These are phyloP conservation scores for Nannochloropsis salina DNA, from an alignment of 108 stramenopile species.

Conservation along the genomic window DNA sequence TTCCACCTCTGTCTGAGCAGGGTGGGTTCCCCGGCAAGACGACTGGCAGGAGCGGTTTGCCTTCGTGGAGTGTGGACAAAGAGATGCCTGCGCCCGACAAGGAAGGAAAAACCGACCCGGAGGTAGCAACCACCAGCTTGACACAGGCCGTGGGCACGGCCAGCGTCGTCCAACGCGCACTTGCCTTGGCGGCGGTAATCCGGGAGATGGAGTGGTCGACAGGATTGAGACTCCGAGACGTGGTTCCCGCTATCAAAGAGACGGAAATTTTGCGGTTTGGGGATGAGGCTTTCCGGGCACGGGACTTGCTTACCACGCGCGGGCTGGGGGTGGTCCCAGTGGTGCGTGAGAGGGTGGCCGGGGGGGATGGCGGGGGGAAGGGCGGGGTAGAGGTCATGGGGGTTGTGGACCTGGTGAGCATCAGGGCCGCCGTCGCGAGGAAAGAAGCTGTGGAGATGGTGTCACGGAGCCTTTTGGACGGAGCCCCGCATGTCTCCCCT, in stretches of 20 bases:
- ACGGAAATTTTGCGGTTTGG: neutral
- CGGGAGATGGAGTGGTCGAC: neutral
- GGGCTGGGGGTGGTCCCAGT: neutral
- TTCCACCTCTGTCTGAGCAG: neutral
- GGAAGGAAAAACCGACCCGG: too few species aligned
- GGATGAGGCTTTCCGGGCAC: neutral
- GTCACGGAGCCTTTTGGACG: neutral
- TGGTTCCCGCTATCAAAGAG: neutral
- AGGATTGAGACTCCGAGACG: neutral
- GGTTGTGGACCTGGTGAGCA: neutral
- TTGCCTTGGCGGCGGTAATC: neutral
- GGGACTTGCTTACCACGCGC: neutral
- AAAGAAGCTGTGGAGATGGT: constrained; percentile 6
- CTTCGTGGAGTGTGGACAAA: neutral
- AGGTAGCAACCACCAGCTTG: neutral
- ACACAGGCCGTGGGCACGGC: neutral
- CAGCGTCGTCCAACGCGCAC: neutral
- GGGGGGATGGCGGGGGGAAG: neutral
- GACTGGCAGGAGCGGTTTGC: neutral
- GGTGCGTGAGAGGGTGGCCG: neutral
- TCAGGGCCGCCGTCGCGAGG: neutral
- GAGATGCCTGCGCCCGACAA: too few species aligned
- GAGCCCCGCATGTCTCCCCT: neutral
- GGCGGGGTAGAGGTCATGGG: too few species aligned
- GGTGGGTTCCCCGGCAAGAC: neutral